phyloP scores from a whole-genome alignment of 1,284 basidiomycete species.

The Earliella scabrosa region DNA sequence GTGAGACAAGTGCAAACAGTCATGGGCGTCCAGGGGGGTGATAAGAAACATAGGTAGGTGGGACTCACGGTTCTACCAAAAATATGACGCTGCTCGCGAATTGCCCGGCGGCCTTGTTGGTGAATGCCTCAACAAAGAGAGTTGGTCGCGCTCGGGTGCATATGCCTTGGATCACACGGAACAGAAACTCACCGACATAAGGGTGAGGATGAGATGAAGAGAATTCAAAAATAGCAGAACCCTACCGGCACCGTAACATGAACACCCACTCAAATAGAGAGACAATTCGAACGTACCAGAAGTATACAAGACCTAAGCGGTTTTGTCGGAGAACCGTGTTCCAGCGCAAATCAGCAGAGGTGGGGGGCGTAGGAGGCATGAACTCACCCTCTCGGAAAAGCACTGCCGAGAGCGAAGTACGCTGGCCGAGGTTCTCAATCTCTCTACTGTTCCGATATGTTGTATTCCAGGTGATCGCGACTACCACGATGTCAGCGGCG shows the following conservation, averaged over 20 bases:
- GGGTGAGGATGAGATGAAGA: constrained; percentile 6
- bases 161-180: no score
- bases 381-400: constrained; percentile 5
- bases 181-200: constrained; percentile 3
- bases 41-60: no score
- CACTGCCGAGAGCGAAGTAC: neutral
- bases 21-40: no score
- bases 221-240: neutral
- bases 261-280: neutral
- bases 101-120: neutral
- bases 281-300: neutral
- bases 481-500: neutral
- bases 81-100: constrained; percentile 6
- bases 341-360: neutral
- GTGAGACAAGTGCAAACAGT: no score
- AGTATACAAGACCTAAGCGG: constrained; percentile 1
- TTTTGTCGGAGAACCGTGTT: no score
- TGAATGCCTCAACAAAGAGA: neutral
- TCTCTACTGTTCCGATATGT: neutral
- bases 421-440: neutral
- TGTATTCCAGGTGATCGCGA: constrained; percentile 1
- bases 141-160: neutral
- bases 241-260: neutral
- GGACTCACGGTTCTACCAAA: constrained; percentile 2
- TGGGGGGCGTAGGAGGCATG: neutral